A percentile compares a stretch with the other conserved stretches of the same genome.
phyloP scores from a whole-genome alignment of 176 grass and related monocot species.

The Tillandsia fasciculata region DNA sequence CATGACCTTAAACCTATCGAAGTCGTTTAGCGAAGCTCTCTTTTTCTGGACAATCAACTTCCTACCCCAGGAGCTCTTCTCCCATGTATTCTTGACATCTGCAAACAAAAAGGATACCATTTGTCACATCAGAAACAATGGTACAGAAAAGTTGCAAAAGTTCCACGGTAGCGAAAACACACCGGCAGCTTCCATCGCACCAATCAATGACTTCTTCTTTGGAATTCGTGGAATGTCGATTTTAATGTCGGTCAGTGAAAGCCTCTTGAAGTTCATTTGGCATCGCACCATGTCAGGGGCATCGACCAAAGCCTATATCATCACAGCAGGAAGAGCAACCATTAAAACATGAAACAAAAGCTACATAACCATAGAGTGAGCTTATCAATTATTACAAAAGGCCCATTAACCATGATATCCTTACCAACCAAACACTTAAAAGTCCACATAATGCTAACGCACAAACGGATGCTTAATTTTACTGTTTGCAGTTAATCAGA shows the following conservation, averaged over 20 bases:
- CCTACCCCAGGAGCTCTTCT: constrained; percentile 96
- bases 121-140: background rate
- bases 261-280: constrained; percentile 93
- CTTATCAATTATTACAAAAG: too few species aligned
- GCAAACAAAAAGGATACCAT: background rate
- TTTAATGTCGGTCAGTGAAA: constrained; percentile 36
- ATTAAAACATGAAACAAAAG: too few species aligned
- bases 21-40: constrained; percentile 88
- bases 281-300: constrained; percentile 86
- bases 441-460: too few species aligned
- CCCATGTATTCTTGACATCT: constrained; percentile 92
- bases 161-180: background rate
- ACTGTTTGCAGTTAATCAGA: too few species aligned
- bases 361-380: too few species aligned
- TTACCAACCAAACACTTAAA: too few species aligned
- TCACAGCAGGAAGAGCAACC: too few species aligned
- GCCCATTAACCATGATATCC: too few species aligned
- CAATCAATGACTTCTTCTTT: constrained; percentile 43
- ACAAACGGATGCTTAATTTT: too few species aligned
- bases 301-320: constrained; percentile 67
- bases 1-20: constrained; percentile 95
- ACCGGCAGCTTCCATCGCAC: constrained; percentile 48
- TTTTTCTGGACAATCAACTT: constrained; percentile 94
- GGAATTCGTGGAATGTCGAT: constrained; percentile 43
- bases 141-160: background rate